These are phyloP conservation scores for Pseudogymnoascus destructans DNA, from an alignment of 2,329 filamentous ascomycete genomes.

Conservation along the genomic window DNA sequence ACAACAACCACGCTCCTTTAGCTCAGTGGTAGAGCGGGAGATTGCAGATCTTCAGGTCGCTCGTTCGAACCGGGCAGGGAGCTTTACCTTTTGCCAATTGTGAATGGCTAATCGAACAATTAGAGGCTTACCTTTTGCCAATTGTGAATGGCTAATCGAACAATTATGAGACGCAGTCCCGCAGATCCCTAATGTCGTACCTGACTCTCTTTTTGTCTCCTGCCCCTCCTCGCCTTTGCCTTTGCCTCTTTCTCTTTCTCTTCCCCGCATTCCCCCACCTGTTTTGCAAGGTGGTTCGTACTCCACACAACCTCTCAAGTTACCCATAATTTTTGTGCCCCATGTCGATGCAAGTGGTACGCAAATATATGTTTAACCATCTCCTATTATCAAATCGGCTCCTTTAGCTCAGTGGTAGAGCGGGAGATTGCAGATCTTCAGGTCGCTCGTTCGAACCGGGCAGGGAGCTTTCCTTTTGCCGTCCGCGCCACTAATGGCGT, in stretches of 20 bases:
- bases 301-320: not conserved
- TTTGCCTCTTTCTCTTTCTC: constrained; percentile 1
- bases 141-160: too few species aligned
- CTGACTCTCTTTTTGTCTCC: not conserved
- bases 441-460: constrained; percentile 11
- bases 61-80: constrained; percentile 11
- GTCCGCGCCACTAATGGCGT: not conserved
- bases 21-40: constrained; percentile 12
- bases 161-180: not conserved
- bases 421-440: constrained; percentile 12
- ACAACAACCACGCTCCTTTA: constrained; percentile 9
- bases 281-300: not conserved
- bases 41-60: constrained; percentile 11
- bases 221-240: not conserved
- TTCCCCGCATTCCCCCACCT: constrained; percentile 3
- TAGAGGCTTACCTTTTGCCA: not conserved
- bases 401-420: constrained; percentile 12
- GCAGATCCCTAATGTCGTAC: not conserved
- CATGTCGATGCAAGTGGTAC: not conserved
- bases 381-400: not conserved
- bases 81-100: constrained; percentile 9
- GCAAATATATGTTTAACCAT: not conserved
- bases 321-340: not conserved
- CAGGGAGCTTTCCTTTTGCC: constrained; percentile 10
- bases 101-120: not conserved